Percentiles rank a stretch among this genome's conserved stretches.
Evolutionary conservation across 495 filamentous ascomycete species (phyloP).

Genomic region (Hyaloscypha bicolor): DNA sequence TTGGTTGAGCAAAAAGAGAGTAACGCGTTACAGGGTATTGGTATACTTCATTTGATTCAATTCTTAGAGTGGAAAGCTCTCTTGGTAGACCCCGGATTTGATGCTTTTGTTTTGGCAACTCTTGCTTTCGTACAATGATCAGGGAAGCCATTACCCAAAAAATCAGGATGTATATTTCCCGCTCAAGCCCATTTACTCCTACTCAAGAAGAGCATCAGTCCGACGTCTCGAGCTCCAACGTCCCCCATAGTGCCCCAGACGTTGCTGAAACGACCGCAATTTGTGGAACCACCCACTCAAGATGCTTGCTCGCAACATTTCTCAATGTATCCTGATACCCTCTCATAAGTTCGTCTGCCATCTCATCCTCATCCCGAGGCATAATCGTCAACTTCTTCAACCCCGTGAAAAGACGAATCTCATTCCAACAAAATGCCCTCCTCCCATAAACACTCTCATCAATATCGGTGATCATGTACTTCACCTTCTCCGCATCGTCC

Average conservation of each 20-base stretch:
- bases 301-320: constrained; percentile 8
- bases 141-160: no score
- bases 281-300: constrained; percentile 18
- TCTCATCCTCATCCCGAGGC: constrained; percentile 13
- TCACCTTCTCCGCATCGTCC: constrained; percentile 15
- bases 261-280: not conserved
- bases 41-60: no score
- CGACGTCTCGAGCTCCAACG: not conserved
- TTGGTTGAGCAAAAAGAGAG: no score
- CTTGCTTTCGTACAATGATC: no score
- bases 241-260: not conserved
- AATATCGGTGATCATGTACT: constrained; percentile 11
- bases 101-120: no score
- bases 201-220: no score
- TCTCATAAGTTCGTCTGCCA: not conserved
- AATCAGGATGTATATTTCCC: no score
- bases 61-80: no score
- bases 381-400: constrained; percentile 20
- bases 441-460: constrained; percentile 10
- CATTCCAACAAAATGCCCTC: constrained; percentile 21
- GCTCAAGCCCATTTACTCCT: no score
- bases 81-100: no score
- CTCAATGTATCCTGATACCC: constrained; percentile 2
- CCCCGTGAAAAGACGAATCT: constrained; percentile 15
- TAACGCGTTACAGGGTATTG: no score